These are phyloP conservation scores for Penicillium arizonense DNA, from an alignment of 495 filamentous ascomycete species.

Conservation along the genomic window DNA sequence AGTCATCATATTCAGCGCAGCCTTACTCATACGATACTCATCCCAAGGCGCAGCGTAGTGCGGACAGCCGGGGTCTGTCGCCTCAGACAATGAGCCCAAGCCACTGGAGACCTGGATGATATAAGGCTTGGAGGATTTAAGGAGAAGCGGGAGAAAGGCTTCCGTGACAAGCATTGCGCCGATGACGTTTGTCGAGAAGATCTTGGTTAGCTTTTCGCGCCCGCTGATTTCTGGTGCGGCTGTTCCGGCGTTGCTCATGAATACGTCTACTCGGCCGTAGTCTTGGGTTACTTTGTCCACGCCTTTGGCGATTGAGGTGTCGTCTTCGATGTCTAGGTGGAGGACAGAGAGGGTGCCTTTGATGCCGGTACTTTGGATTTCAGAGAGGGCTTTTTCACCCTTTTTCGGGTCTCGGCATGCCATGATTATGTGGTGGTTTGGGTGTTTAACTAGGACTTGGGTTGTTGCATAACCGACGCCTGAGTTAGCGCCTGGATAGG, in stretches of 20 bases:
- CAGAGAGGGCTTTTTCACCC: conserved; percentile 18
- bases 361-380: conserved; percentile 9
- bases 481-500: conserved; percentile 27
- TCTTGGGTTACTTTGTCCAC: conserved; percentile 14
- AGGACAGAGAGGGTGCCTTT: conserved; percentile 23
- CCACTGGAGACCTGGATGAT: conserved; percentile 39
- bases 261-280: conserved; percentile 29
- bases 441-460: conserved; percentile 17
- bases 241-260: conserved; percentile 36
- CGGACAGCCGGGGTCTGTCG: conserved; percentile 21
- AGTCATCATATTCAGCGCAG: conserved; percentile 41
- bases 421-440: conserved; percentile 27
- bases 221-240: conserved; percentile 2
- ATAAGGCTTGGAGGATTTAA: conserved; percentile 30
- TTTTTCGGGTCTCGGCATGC: conserved; percentile 24
- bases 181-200: conserved; percentile 38
- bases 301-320: conserved; percentile 27
- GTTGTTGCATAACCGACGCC: conserved; percentile 30
- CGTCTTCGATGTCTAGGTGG: conserved; percentile 28
- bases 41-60: conserved; percentile 17
- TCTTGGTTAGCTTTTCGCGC: conserved; percentile 23
- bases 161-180: conserved; percentile 35
- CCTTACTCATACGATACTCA: conserved; percentile 41
- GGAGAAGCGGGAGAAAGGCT: conserved; percentile 38
- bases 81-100: conserved; percentile 32